These are phyloP conservation scores for Colletotrichum sp. DNA, from an alignment of 2,329 filamentous ascomycete species.

Conservation along the genomic window DNA sequence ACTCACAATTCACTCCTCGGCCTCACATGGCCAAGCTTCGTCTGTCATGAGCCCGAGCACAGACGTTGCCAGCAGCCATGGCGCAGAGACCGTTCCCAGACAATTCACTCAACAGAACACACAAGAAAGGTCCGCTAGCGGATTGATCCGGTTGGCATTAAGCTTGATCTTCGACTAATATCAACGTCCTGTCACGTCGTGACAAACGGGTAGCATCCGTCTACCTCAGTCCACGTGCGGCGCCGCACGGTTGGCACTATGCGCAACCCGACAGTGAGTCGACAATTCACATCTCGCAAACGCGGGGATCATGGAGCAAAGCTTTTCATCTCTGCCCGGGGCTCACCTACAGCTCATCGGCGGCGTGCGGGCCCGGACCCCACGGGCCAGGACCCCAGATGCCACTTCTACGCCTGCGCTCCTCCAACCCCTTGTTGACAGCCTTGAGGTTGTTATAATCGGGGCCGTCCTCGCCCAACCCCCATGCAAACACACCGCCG, in stretches of 20 bases:
- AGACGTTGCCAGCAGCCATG: neutral
- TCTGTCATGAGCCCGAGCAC: neutral
- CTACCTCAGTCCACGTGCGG: neutral
- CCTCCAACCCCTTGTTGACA: constrained; percentile 28
- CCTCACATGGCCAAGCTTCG: neutral
- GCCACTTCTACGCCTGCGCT: neutral
- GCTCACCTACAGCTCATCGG: constrained; percentile 19
- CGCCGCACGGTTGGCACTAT: constrained; percentile 1
- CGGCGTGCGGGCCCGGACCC: neutral
- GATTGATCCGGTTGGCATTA: neutral
- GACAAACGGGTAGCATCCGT: neutral
- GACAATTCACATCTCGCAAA: neutral
- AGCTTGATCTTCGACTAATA: neutral
- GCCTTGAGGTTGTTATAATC: constrained; percentile 45
- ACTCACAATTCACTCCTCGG: neutral
- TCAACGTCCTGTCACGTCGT: neutral
- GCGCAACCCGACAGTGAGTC: constrained; percentile 12
- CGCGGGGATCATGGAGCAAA: neutral
- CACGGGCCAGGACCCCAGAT: neutral
- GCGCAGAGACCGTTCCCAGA: neutral
- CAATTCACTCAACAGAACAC: neutral
- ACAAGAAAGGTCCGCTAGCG: neutral
- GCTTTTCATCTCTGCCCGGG: neutral
- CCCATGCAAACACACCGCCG: constrained; percentile 79
- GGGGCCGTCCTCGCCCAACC: constrained; percentile 69